These are phyloP conservation scores for Blastobotrys americana DNA, from an alignment of 805 yeast species.

Conservation along the genomic window DNA sequence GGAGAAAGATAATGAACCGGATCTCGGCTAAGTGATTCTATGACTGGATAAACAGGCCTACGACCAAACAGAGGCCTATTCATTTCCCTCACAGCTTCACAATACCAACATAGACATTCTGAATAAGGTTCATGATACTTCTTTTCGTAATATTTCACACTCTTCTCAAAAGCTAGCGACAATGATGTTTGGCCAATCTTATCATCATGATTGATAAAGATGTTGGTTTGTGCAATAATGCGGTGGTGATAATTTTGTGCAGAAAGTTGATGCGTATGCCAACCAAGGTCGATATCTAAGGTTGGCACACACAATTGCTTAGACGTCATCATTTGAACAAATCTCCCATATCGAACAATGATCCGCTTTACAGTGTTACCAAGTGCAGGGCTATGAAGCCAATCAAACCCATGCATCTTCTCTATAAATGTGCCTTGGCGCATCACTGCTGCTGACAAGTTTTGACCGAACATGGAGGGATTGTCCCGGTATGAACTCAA, in stretches of 20 bases:
- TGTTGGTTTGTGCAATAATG: not conserved
- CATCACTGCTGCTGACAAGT: slow-evolving; percentile 16
- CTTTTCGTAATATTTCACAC: slow-evolving; percentile 8
- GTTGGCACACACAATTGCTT: slow-evolving; percentile 14
- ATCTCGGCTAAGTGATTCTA: not conserved
- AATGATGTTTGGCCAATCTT: slow-evolving; percentile 12
- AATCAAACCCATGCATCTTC: slow-evolving; percentile 17
- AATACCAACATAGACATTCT: slow-evolving; percentile 16
- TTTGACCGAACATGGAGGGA: slow-evolving; percentile 10
- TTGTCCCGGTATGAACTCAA: slow-evolving; percentile 15
- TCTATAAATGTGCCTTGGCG: slow-evolving; percentile 17
- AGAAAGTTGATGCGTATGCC: slow-evolving; percentile 22
- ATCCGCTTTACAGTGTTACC: slow-evolving; percentile 7
- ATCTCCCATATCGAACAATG: slow-evolving; percentile 10
- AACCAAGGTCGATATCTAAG: slow-evolving; percentile 20
- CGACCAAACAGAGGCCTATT: not conserved
- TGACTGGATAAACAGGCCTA: not conserved
- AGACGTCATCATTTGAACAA: slow-evolving; percentile 8
- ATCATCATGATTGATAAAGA: slow-evolving; percentile 16
- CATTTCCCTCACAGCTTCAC: slow-evolving; percentile 14
- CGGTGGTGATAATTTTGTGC: slow-evolving; percentile 10
- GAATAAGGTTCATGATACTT: slow-evolving; percentile 12
- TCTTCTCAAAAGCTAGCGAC: slow-evolving; percentile 9
- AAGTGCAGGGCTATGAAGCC: slow-evolving; percentile 17
- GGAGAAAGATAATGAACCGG: not conserved